Base-by-base conservation (phyloP, 768 basidiomycete species). In the Calocybe indica region DNA sequence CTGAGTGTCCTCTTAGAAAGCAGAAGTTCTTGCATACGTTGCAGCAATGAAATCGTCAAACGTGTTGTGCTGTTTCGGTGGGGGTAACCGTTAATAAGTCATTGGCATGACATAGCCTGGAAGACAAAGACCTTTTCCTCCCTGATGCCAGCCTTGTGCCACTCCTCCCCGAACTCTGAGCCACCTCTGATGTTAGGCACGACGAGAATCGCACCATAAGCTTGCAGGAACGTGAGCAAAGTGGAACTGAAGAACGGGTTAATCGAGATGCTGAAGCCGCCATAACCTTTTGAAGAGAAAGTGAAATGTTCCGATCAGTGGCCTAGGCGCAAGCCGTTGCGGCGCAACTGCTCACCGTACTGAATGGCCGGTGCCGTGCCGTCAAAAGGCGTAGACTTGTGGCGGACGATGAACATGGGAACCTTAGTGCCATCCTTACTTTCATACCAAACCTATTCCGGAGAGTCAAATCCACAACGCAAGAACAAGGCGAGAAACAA, bases 21-120 rank as follows among this genome's bases (percentile, higher is more conserved):
- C 12, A 31, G 39, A 37, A 41, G 30, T 42, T 30, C 11, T 41
- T n/a, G 65, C 80, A 56, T 67, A 88, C 87, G 83, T 80, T 30
- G 86, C 88, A 6, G 85, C 79, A 52, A 88, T 85, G 64, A 92
- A 92, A 60, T 92, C 90, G 55, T 91, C 72, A 56, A 88, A 92
- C 46, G 80, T 81, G 48, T 88, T 89, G 50, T 71, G 72, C 83
- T 87, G 41, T 22, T 36, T 37, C 22, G 36, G 37, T 28, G 42
- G 29, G 12, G 51, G 31, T 31, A 13, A 45, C 52, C 46, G 50
- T 49, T 34, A 52, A 36, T 30, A 1, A 22, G 1, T 15, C 34
- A 39, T 39, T 9, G 31, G 34, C 22, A 31, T 36, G 37, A 48
- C 9, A 34, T 35, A 5, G 45, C 22, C 11, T 44, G 22, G 39